phyloP scores from a whole-genome alignment of 2,329 filamentous ascomycete species.

The Magnaporthales sp. region DNA sequence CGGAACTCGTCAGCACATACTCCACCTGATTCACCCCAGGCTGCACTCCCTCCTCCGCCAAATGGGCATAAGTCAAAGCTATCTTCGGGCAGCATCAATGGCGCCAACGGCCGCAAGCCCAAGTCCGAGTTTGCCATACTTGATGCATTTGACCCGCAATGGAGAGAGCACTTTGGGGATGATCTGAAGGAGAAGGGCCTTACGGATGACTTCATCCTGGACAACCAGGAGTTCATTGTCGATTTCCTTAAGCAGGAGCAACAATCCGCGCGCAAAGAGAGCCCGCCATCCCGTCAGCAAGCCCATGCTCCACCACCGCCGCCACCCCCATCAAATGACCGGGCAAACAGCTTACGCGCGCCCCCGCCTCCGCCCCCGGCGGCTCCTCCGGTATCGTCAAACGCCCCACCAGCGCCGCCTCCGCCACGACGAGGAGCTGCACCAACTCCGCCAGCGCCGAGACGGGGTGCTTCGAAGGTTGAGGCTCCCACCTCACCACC shows the following conservation, averaged over 20 bases:
- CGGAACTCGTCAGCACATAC: conserved; percentile 37
- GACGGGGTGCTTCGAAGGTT: conserved; percentile 46
- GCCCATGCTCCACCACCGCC: conserved; percentile 15
- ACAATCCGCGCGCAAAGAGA: conserved; percentile 20
- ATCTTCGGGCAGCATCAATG: conserved; percentile 35
- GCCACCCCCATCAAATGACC: conserved; percentile 19
- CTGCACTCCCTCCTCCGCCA: conserved; percentile 25
- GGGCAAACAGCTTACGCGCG: conserved; percentile 16
- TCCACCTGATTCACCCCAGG: conserved; percentile 47
- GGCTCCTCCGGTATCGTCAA: conserved; percentile 13
- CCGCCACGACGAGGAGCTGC: conserved; percentile 25
- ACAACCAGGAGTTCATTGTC: conserved; percentile 61
- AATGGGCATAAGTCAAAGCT: conserved; percentile 22
- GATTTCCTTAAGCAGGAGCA: conserved; percentile 54
- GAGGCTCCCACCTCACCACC: conserved; percentile 50
- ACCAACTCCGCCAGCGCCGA: conserved; percentile 49
- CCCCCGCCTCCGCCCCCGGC: conserved; percentile 25
- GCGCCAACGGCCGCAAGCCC: conserved; percentile 15
- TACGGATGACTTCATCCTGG: conserved; percentile 57
- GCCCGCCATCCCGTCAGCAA: conserved; percentile 8
- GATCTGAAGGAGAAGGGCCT: conserved; percentile 54
- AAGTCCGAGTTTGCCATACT: conserved; percentile 51
- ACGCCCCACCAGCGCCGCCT: conserved; percentile 33
- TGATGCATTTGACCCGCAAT: conserved; percentile 55
- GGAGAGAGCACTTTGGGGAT: conserved; percentile 58